phyloP scores from a whole-genome alignment of 345 rosid genomes.

The Eucalyptus leucophloia region DNA sequence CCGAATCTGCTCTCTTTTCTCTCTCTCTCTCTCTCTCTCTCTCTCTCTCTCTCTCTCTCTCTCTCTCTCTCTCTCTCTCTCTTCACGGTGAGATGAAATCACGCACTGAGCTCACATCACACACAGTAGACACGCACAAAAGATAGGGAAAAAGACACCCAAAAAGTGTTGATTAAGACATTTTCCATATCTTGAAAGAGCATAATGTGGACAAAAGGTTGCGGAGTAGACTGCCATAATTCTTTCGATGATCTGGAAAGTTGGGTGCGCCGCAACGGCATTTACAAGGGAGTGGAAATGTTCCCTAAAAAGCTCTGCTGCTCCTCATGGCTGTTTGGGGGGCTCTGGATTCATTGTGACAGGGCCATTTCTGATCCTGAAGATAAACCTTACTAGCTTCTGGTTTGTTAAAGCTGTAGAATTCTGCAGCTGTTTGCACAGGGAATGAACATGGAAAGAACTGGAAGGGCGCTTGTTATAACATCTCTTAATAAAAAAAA shows the following conservation, averaged over 20 bases:
- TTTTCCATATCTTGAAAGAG: too few relatives aligned
- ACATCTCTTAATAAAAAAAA: not conserved
- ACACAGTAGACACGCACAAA: too few relatives aligned
- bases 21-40: not conserved
- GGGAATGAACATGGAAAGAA: not conserved
- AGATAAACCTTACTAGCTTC: not conserved
- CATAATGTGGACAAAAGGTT: not conserved
- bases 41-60: not conserved
- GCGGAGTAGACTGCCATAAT: not conserved
- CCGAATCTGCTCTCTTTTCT: not conserved
- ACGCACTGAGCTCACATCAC: too few relatives aligned
- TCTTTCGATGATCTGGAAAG: not conserved
- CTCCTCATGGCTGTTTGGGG: not conserved
- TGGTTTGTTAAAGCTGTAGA: not conserved
- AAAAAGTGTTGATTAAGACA: too few relatives aligned
- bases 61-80: too few relatives aligned
- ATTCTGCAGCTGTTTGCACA: not conserved
- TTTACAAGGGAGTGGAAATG: too few relatives aligned
- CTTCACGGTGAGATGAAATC: too few relatives aligned
- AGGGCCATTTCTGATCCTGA: not conserved
- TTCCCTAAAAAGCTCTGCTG: not conserved
- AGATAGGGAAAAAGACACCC: too few relatives aligned
- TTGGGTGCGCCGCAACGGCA: not conserved
- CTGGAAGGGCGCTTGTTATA: not conserved
- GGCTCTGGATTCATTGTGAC: not conserved